phyloP scores from a whole-genome alignment of 495 filamentous ascomycete species.

The Glonium stellatum region DNA sequence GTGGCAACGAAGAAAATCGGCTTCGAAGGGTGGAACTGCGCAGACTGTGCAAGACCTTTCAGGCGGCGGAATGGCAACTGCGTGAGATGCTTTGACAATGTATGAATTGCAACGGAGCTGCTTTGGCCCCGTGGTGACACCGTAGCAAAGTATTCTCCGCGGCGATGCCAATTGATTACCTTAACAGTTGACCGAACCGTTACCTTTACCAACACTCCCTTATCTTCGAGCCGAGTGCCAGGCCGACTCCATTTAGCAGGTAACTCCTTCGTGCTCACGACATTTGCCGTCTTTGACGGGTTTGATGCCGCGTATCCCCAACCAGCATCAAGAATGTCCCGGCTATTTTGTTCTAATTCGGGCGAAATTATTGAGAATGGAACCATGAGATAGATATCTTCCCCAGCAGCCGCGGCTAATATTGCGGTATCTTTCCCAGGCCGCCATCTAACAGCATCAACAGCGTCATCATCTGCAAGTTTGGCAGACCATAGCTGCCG shows the following conservation, averaged over 20 bases:
- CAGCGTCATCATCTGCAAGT: constrained; percentile 70
- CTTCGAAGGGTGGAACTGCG: constrained; percentile 86
- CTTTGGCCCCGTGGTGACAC: constrained; percentile 73
- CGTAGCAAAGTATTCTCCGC: constrained; percentile 90
- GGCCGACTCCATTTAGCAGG: constrained; percentile 80
- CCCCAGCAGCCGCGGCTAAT: constrained; percentile 73
- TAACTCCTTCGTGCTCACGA: constrained; percentile 60
- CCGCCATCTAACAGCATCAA: constrained; percentile 85
- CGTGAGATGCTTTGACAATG: constrained; percentile 85
- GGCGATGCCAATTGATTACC: constrained; percentile 88
- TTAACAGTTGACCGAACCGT: constrained; percentile 79
- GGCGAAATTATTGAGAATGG: constrained; percentile 61
- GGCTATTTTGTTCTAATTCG: constrained; percentile 63
- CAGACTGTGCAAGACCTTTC: constrained; percentile 81
- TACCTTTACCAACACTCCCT: constrained; percentile 68
- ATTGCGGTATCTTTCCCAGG: constrained; percentile 74
- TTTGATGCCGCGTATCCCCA: constrained; percentile 80
- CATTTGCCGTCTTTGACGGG: constrained; percentile 46
- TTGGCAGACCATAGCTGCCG: constrained; percentile 80
- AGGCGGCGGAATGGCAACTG: constrained; percentile 84
- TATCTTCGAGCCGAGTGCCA: constrained; percentile 59
- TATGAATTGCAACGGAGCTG: constrained; percentile 90
- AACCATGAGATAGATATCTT: constrained; percentile 76
- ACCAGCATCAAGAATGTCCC: constrained; percentile 72
- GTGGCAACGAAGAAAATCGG: constrained; percentile 95